phyloP scores from a whole-genome alignment of 352 stramenopile genomes.

The Pythium pyrilobum region DNA sequence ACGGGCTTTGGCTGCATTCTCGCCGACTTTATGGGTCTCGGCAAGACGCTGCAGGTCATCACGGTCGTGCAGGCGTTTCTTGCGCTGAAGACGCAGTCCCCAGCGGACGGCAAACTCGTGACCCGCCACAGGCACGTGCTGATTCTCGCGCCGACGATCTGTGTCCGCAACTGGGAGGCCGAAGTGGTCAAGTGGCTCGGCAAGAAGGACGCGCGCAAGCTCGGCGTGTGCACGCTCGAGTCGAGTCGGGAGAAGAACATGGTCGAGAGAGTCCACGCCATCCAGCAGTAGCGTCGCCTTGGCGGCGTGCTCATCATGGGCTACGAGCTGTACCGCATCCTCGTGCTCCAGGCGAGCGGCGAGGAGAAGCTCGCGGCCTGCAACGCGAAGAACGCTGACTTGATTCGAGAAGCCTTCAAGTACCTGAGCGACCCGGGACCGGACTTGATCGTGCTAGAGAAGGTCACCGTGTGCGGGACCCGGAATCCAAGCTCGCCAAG shows the following conservation, averaged over 20 bases:
- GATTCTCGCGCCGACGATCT: slow-evolving; percentile 93
- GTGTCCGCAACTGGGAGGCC: slow-evolving; percentile 96
- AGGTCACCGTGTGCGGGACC: slow-evolving; percentile 85
- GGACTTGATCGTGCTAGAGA: slow-evolving; percentile 85
- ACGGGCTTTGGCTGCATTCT: slow-evolving; percentile 74
- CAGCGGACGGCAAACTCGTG: slow-evolving; percentile 36
- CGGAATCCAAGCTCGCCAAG: slow-evolving; percentile 78
- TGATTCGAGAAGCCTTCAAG: slow-evolving; percentile 63
- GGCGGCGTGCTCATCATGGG: slow-evolving; percentile 83
- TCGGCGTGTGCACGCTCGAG: slow-evolving; percentile 61
- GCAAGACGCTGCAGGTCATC: slow-evolving; percentile 87
- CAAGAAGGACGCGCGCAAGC: slow-evolving; percentile 41
- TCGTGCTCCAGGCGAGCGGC: slow-evolving; percentile 76
- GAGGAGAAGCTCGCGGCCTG: slow-evolving; percentile 67
- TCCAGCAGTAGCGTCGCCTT: slow-evolving; percentile 67
- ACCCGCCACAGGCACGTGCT: background rate
- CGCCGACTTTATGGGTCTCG: slow-evolving; percentile 88
- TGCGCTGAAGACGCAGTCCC: slow-evolving; percentile 30
- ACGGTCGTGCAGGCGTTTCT: slow-evolving; percentile 80
- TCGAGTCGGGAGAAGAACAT: slow-evolving; percentile 53
- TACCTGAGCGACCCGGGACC: slow-evolving; percentile 60
- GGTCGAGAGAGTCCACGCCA: slow-evolving; percentile 38
- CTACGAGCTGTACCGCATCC: slow-evolving; percentile 87
- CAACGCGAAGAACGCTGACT: slow-evolving; percentile 50
- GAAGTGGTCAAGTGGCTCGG: slow-evolving; percentile 97